These are phyloP conservation scores for Sergeia podlipaevii DNA, from an alignment of 208 protist species.

Conservation along the genomic window DNA sequence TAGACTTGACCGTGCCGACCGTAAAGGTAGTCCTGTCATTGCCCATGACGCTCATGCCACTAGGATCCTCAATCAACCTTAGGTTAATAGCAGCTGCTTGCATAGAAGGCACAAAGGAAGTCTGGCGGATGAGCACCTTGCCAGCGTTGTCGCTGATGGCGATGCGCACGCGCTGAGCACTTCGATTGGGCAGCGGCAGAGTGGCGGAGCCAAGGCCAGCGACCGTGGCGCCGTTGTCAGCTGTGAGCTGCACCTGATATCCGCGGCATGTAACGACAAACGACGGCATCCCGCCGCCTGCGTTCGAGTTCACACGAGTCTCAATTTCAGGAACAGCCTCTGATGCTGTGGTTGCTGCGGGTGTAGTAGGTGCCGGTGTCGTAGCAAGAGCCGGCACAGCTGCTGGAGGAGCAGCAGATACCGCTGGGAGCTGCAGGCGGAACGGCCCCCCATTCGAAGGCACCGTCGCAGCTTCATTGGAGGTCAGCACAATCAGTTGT, in stretches of 20 bases:
- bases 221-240: slow-evolving; percentile 44
- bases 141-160: slow-evolving; percentile 23
- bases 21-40: slow-evolving; percentile 9
- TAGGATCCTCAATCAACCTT: slow-evolving; percentile 24
- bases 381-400: not conserved
- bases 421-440: slow-evolving; percentile 47
- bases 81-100: slow-evolving; percentile 23
- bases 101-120: slow-evolving; percentile 37
- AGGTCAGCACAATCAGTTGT: slow-evolving; percentile 33
- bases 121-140: slow-evolving; percentile 47
- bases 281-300: slow-evolving; percentile 18
- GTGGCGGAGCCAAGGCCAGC: slow-evolving; percentile 30
- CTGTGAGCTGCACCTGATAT: slow-evolving; percentile 52
- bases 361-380: not conserved
- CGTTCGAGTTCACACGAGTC: slow-evolving; percentile 22
- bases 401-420: not conserved
- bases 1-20: slow-evolving; percentile 11
- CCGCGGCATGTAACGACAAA: slow-evolving; percentile 39
- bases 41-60: slow-evolving; percentile 17
- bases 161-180: slow-evolving; percentile 47
- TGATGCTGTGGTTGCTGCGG: not conserved
- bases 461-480: slow-evolving; percentile 31
- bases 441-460: slow-evolving; percentile 44
- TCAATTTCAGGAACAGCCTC: slow-evolving; percentile 45
- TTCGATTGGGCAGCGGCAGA: slow-evolving; percentile 38